These are phyloP conservation scores for Perkinsus chesapeaki DNA, from an alignment of 169 alveolate genomes.

Conservation along the genomic window DNA sequence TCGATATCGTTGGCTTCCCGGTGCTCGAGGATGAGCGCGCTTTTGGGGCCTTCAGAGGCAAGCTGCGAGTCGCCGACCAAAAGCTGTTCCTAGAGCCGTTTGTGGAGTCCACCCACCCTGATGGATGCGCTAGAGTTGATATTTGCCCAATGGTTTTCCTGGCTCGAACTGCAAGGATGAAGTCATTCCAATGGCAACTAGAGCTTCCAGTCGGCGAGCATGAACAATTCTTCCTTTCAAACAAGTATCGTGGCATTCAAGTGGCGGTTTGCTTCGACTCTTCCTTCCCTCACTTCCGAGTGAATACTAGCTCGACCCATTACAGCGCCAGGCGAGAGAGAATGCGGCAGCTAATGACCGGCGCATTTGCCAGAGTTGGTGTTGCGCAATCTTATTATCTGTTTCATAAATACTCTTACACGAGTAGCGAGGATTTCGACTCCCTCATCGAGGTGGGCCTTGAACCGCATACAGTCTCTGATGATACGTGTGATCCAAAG, in stretches of 20 bases:
- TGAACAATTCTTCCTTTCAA: conserved; percentile 5
- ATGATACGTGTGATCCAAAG: background rate
- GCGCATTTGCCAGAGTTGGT: background rate
- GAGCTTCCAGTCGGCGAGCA: conserved; percentile 4
- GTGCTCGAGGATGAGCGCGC: conserved; percentile 13
- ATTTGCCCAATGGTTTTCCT: conserved; percentile 15
- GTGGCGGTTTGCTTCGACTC: conserved; percentile 8
- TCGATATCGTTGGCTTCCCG: conserved; percentile 15
- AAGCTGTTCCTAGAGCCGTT: background rate
- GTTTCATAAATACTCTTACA: background rate
- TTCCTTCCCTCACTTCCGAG: background rate
- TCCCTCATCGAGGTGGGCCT: background rate
- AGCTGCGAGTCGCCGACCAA: background rate
- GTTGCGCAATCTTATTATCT: background rate
- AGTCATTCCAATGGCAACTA: background rate
- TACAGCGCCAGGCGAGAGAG: background rate
- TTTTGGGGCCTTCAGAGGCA: conserved; percentile 16
- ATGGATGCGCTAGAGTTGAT: conserved; percentile 12
- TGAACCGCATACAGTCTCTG: background rate
- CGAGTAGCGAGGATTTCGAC: background rate
- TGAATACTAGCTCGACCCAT: background rate
- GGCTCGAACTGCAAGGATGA: background rate
- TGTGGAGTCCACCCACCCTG: background rate
- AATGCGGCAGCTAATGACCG: background rate
- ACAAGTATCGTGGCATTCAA: background rate